Evolutionary conservation across 192 early-diverging fungal species (phyloP).

Genomic region (Backusella circina): DNA sequence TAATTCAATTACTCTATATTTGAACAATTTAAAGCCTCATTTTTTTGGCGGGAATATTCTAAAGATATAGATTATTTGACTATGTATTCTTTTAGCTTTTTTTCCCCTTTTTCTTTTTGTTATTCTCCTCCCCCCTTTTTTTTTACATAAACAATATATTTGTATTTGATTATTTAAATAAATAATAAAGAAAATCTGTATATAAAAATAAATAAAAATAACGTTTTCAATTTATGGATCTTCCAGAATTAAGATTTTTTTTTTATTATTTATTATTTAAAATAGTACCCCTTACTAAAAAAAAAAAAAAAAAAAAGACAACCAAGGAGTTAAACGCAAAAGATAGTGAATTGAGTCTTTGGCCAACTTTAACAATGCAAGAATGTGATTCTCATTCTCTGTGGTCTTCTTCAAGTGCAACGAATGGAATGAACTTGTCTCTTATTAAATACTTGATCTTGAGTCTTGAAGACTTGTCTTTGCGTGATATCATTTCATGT

Average conservation of each 20-base stretch:
- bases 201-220: neutral
- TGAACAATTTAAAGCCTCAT: neutral
- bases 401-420: neutral
- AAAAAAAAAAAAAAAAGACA: neutral
- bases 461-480: neutral
- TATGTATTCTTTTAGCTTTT: neutral
- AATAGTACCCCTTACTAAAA: neutral
- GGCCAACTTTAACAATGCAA: conserved; percentile 4
- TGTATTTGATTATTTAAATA: neutral
- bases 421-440: neutral
- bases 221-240: neutral
- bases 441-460: neutral
- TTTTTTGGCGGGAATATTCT: conserved; percentile 6
- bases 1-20: neutral
- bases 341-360: conserved; percentile 5
- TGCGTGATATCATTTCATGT: conserved; percentile 1
- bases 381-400: conserved; percentile 18
- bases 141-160: neutral
- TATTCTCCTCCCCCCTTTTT: neutral
- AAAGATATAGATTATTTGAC: neutral
- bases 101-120: neutral
- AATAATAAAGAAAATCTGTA: neutral
- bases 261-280: neutral
- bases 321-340: neutral
- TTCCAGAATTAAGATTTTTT: conserved; percentile 1